These are phyloP conservation scores for Cucumis hystrix DNA, from an alignment of 306 rosid genomes.

Conservation along the genomic window DNA sequence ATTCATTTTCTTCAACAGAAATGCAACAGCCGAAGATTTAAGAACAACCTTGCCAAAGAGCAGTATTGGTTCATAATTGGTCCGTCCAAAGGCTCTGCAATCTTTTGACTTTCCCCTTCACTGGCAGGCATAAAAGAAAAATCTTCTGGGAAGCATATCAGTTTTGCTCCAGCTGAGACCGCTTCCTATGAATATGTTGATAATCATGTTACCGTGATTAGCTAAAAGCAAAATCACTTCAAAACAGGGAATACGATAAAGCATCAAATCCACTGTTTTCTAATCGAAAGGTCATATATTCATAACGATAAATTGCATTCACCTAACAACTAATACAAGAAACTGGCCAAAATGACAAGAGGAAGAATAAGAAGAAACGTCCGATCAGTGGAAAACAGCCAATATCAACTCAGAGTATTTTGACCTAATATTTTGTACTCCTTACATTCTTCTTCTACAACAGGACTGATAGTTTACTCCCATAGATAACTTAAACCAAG, in stretches of 20 bases:
- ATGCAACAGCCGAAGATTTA: background rate
- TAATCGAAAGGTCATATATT: background rate
- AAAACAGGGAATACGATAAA: background rate
- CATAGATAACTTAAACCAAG: background rate
- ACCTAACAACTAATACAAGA: background rate
- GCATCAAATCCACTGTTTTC: background rate
- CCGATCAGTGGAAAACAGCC: background rate
- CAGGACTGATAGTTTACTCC: background rate
- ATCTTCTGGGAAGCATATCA: conserved; percentile 77
- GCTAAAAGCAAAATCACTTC: background rate
- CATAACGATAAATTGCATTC: background rate
- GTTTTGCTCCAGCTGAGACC: conserved; percentile 71
- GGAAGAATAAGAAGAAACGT: background rate
- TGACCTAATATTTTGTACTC: background rate
- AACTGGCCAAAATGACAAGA: background rate
- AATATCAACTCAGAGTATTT: background rate
- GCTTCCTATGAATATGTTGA: conserved; percentile 54
- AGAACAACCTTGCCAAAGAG: conserved; percentile 67
- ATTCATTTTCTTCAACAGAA: background rate
- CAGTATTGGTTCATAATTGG: conserved; percentile 60
- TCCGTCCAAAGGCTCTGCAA: conserved; percentile 72
- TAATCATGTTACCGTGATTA: background rate
- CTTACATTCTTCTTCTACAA: background rate
- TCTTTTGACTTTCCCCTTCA: conserved; percentile 63
- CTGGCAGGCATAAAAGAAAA: conserved; percentile 67